Percentiles rank a stretch among this genome's conserved stretches.
phyloP scores from a whole-genome alignment of 2,329 filamentous ascomycete species.

The Paradendryphiella salina region DNA sequence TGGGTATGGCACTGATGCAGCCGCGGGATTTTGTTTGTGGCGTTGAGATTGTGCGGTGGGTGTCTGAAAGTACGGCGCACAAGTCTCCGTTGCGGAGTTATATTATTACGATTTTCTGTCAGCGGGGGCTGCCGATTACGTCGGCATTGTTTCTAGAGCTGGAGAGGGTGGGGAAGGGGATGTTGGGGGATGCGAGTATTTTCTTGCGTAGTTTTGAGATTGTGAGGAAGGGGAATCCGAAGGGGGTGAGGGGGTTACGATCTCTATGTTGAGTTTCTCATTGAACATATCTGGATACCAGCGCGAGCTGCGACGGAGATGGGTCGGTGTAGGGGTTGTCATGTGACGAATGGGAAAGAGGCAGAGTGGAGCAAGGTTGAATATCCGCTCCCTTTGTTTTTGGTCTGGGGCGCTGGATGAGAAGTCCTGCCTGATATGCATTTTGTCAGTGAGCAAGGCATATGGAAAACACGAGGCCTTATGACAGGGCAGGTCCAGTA shows the following conservation, averaged over 20 bases:
- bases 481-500: no score
- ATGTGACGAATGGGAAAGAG: neutral
- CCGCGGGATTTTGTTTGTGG: neutral
- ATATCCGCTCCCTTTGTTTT: slow-evolving; percentile 4
- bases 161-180: neutral
- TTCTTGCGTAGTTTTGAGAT: neutral
- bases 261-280: no score
- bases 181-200: neutral
- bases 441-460: neutral
- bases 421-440: slow-evolving; percentile 8
- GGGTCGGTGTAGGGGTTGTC: no score
- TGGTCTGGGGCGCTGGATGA: slow-evolving; percentile 9
- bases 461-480: no score
- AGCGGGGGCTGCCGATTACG: neutral
- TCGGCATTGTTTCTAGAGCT: neutral
- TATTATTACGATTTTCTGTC: slow-evolving; percentile 1
- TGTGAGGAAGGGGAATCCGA: neutral
- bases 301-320: no score
- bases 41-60: slow-evolving; percentile 4
- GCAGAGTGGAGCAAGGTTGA: neutral
- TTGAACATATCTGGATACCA: no score
- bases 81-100: neutral
- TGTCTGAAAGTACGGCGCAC: slow-evolving; percentile 4
- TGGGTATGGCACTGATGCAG: slow-evolving; percentile 17
- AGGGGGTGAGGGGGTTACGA: no score